These are phyloP conservation scores for Diversispora epigaea DNA, from an alignment of 192 early-diverging fungal species.

Conservation along the genomic window DNA sequence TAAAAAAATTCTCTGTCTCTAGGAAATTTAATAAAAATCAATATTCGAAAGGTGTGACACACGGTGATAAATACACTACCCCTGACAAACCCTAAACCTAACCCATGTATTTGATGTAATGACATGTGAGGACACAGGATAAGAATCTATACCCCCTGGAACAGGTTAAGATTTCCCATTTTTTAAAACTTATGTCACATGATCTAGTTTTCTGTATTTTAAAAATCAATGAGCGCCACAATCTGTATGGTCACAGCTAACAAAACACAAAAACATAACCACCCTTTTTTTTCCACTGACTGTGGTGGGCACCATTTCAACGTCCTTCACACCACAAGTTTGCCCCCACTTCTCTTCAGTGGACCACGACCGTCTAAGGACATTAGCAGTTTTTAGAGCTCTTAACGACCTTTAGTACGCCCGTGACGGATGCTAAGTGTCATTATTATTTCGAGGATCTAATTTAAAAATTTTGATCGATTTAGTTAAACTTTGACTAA, in stretches of 20 bases:
- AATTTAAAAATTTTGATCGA: neutral
- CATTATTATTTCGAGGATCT: neutral
- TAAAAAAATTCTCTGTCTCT: too few species aligned
- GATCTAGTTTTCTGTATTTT: too few species aligned
- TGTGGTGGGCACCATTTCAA: slow-evolving; percentile 14
- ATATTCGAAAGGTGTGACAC: too few species aligned
- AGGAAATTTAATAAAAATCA: too few species aligned
- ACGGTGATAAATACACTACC: too few species aligned
- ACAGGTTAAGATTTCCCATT: too few species aligned
- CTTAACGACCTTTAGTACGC: slow-evolving; percentile 5
- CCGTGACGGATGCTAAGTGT: neutral
- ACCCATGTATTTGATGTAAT: too few species aligned
- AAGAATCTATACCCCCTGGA: too few species aligned
- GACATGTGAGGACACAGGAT: too few species aligned
- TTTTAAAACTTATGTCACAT: too few species aligned
- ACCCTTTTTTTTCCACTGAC: slow-evolving; percentile 20
- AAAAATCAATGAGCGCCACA: neutral
- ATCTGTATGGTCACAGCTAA: neutral
- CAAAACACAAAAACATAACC: neutral
- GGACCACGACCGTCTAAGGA: slow-evolving; percentile 18
- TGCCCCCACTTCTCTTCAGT: slow-evolving; percentile 19
- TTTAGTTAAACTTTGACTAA: slow-evolving; percentile 4
- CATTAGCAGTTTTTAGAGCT: neutral
- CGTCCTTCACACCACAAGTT: slow-evolving; percentile 10
- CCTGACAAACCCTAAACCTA: too few species aligned